These are phyloP conservation scores for Ligustrum vulgare DNA, from an alignment of 257 asterid genomes.

Conservation along the genomic window DNA sequence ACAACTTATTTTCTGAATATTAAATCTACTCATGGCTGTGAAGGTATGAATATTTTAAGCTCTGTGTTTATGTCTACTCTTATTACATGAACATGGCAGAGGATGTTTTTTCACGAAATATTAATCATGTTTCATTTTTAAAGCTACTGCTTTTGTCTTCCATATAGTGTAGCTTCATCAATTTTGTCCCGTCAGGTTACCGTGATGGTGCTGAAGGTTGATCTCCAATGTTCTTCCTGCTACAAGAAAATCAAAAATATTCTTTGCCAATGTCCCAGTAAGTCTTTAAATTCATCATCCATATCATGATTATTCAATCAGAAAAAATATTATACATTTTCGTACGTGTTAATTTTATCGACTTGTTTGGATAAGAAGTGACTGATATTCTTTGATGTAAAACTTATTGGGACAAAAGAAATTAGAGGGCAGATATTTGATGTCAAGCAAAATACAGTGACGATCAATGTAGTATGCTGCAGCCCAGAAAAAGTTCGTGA, in stretches of 20 bases:
- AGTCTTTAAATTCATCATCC: slow-evolving; percentile 23
- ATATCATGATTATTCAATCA: background rate
- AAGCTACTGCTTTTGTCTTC: too few relatives aligned
- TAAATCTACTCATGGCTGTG: too few relatives aligned
- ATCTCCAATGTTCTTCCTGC: slow-evolving; percentile 84
- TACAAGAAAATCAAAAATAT: slow-evolving; percentile 79
- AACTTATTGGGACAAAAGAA: slow-evolving; percentile 43
- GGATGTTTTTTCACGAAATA: too few relatives aligned
- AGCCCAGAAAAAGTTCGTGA: slow-evolving; percentile 55
- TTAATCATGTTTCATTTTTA: too few relatives aligned
- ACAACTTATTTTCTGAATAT: too few relatives aligned
- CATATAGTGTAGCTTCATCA: too few relatives aligned
- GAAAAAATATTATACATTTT: background rate
- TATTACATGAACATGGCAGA: too few relatives aligned
- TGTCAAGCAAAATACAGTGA: slow-evolving; percentile 62
- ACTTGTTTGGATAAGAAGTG: background rate
- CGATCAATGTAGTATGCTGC: slow-evolving; percentile 68
- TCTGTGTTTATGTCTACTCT: too few relatives aligned
- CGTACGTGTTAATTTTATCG: background rate
- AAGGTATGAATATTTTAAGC: too few relatives aligned
- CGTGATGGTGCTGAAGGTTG: slow-evolving; percentile 64
- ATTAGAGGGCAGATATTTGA: slow-evolving; percentile 66
- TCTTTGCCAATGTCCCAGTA: slow-evolving; percentile 78
- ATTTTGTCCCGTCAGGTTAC: slow-evolving; percentile 18
- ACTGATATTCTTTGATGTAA: background rate